Evolutionary conservation across 2,329 filamentous ascomycete species (phyloP).

Genomic region (Chaetomiaceae sp.): DNA sequence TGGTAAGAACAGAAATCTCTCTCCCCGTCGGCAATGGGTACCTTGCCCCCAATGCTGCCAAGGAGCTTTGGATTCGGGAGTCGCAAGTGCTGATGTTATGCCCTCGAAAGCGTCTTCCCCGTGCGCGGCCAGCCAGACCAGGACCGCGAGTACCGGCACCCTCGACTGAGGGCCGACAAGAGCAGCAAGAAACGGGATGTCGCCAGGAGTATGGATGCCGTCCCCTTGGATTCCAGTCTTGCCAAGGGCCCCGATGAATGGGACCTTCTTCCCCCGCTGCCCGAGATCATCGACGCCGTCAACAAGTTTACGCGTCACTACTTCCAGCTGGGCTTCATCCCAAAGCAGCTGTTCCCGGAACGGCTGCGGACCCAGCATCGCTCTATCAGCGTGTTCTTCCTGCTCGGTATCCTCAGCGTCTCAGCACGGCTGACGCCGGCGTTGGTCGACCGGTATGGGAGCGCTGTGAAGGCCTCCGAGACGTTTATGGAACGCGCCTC

Average conservation of each 20-base stretch:
- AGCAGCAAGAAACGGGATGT: slow-evolving; percentile 37
- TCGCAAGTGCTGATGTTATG: slow-evolving; percentile 11
- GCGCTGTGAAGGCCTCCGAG: slow-evolving; percentile 47
- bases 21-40: too few relatives aligned
- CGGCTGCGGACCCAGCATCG: slow-evolving; percentile 43
- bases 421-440: slow-evolving; percentile 50
- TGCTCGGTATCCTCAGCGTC: slow-evolving; percentile 52
- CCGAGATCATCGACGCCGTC: slow-evolving; percentile 48
- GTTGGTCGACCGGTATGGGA: slow-evolving; percentile 44
- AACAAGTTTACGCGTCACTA: slow-evolving; percentile 50
- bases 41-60: too few relatives aligned
- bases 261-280: slow-evolving; percentile 45
- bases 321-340: slow-evolving; percentile 57
- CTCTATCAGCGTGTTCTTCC: slow-evolving; percentile 50
- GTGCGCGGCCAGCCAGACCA: slow-evolving; percentile 48
- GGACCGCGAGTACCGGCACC: slow-evolving; percentile 54
- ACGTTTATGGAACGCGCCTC: slow-evolving; percentile 50
- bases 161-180: slow-evolving; percentile 46
- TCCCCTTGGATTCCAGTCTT: slow-evolving; percentile 13
- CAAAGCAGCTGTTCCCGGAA: slow-evolving; percentile 46
- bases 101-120: slow-evolving; percentile 43
- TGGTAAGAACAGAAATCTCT: slow-evolving; percentile 38
- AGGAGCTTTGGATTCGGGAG: too few relatives aligned
- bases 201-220: slow-evolving; percentile 32
- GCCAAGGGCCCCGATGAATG: slow-evolving; percentile 38